phyloP scores from a whole-genome alignment of 2,329 filamentous ascomycete species.

The Scopulariopsis brevicaulis region DNA sequence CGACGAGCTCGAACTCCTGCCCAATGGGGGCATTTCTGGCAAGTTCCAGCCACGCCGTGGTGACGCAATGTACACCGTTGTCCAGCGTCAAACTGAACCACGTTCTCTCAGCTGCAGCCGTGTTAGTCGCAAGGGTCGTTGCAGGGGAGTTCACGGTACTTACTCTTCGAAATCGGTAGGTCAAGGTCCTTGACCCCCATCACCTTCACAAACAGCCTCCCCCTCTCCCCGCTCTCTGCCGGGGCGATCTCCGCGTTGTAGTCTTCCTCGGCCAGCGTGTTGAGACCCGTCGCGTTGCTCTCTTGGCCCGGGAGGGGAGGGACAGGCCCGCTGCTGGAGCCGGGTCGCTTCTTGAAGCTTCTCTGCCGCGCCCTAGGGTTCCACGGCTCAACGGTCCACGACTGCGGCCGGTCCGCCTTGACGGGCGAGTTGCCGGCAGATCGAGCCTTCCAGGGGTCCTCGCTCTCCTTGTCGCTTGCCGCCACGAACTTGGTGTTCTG shows the following conservation, averaged over 20 bases:
- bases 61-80: constrained; percentile 95
- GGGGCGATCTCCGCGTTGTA: constrained; percentile 40
- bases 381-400: constrained; percentile 96
- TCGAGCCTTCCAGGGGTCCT: constrained; percentile 42
- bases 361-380: constrained; percentile 65
- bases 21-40: constrained; percentile 88
- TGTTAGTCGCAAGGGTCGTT: not conserved
- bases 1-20: constrained; percentile 95
- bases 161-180: constrained; percentile 80
- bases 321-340: constrained; percentile 40
- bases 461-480: constrained; percentile 65
- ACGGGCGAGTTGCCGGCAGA: constrained; percentile 58
- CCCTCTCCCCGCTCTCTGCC: constrained; percentile 76
- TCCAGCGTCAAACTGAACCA: constrained; percentile 97
- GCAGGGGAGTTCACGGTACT: constrained; percentile 20
- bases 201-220: constrained; percentile 95
- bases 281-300: constrained; percentile 60
- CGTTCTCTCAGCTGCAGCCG: constrained; percentile 49
- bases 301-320: constrained; percentile 83
- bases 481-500: constrained; percentile 97
- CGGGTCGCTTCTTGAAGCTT: constrained; percentile 43
- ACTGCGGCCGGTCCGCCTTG: constrained; percentile 73
- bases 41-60: constrained; percentile 88
- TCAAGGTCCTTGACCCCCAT: constrained; percentile 94
- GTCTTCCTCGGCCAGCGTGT: constrained; percentile 60